Evolutionary conservation across 1,284 basidiomycete species (phyloP).

Genomic region (Irpex sp.): DNA sequence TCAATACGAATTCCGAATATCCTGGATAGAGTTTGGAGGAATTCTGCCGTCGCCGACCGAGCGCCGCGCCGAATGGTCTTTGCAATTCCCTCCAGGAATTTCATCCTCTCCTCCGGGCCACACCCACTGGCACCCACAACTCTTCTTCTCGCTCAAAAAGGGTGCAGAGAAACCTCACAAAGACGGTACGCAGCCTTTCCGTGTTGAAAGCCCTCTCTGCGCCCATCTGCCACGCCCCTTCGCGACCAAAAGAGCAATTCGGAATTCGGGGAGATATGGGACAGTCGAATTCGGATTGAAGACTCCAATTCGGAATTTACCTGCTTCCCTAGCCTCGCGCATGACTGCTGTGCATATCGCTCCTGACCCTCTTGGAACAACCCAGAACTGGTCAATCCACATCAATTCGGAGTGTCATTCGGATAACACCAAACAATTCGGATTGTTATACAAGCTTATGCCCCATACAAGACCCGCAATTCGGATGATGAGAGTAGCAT

Average conservation of each 20-base stretch:
- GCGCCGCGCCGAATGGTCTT: neutral
- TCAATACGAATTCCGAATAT: constrained; percentile 14
- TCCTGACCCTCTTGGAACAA: neutral
- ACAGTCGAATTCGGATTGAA: constrained; percentile 15
- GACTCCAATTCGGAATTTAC: constrained; percentile 16
- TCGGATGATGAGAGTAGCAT: neutral
- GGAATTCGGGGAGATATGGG: neutral
- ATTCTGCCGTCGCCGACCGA: neutral
- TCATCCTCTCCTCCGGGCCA: neutral
- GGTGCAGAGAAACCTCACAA: neutral
- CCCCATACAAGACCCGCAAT: neutral
- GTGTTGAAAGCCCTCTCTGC: neutral
- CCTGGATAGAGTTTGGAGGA: constrained; percentile 4
- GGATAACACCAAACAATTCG: neutral
- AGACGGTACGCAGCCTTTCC: neutral
- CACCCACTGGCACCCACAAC: constrained; percentile 11
- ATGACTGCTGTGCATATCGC: constrained; percentile 1
- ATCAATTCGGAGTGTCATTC: neutral
- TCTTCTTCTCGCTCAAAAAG: neutral
- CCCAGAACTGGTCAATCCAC: neutral
- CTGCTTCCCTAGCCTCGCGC: neutral
- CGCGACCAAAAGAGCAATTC: neutral
- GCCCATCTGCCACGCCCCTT: neutral
- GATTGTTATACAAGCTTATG: neutral
- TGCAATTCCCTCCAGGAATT: constrained; percentile 5